Base-by-base conservation (phyloP, 345 rosid genomes). In the Syzygium jambos region DNA sequence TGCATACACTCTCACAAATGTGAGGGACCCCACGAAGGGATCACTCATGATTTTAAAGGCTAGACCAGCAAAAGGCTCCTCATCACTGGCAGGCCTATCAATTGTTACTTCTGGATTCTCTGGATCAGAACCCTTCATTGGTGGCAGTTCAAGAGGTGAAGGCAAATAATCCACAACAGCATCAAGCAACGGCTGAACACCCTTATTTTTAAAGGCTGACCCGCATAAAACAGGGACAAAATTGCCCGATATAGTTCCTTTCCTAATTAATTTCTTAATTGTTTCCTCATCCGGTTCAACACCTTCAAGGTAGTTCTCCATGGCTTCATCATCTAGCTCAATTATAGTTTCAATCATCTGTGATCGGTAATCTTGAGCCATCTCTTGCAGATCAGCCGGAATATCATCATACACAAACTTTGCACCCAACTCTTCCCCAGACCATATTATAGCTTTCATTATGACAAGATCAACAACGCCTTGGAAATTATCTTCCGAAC, bases 11-110 rank as follows among this genome's bases (percentile, higher is more conserved):
- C 99, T 96, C 91, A 97, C 97, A 85, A 97, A 96, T 9, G 99
- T 97, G 84, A 97, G 99, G 83, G 99, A 95, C 41, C 99, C 99
- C 49, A 97, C 99, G 77, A 96, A 97, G 80, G 99, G 89, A 91
- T 97, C 98, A 51, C 93, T 97, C 99, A 97, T 97, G 90, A 97
- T 97, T 95, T 97, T 97, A 93, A 97, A 97, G 54, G 99, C 99
- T 68, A 97, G 90, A 84, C 99, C 98, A 55, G 98, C 91, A 63
- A 96, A 97, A 65, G 98, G 98, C 89, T 95, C 98, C 27, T 93
- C 95, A 88, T 96, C 98, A 88, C 93, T 93, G 43, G 98, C 93
- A 46, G 90, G 90, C 88, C 98, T 90, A 16, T 91, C 93, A 52
- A 95, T 89, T 16, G 68, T 89, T 83, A 88, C 41, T 89, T 96